phyloP scores from a whole-genome alignment of 2,329 filamentous ascomycete genomes.

The Seiridium unicorne region DNA sequence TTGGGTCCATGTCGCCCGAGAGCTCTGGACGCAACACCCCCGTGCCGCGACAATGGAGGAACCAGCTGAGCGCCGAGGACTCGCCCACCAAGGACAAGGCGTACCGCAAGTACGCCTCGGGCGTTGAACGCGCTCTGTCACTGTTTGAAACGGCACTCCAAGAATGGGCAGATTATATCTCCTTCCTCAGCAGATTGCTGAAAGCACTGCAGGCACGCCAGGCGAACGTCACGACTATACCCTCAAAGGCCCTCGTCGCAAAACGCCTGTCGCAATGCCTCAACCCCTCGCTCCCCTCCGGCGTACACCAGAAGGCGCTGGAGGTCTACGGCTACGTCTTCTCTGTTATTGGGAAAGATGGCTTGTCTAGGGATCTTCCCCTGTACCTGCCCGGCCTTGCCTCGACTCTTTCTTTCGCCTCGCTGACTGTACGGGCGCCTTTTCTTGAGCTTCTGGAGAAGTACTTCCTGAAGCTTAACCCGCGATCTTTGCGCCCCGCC shows the following conservation, averaged over 20 bases:
- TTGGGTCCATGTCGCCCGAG: conserved; percentile 69
- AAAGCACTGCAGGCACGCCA: conserved; percentile 92
- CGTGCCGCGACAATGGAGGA: conserved; percentile 72
- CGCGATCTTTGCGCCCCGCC: conserved; percentile 74
- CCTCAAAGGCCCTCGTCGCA: conserved; percentile 78
- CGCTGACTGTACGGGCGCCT: conserved; percentile 81
- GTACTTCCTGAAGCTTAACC: conserved; percentile 71
- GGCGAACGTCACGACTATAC: conserved; percentile 67
- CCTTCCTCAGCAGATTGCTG: conserved; percentile 84
- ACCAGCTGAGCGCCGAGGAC: conserved; percentile 66
- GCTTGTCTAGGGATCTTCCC: conserved; percentile 76
- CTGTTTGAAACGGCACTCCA: conserved; percentile 91
- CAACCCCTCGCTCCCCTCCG: conserved; percentile 88
- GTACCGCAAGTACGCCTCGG: conserved; percentile 86
- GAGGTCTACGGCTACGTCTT: conserved; percentile 94
- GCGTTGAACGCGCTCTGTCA: conserved; percentile 81
- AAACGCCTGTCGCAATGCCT: conserved; percentile 94
- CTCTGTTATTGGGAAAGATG: conserved; percentile 76
- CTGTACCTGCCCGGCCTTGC: conserved; percentile 89
- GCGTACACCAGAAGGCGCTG: conserved; percentile 94
- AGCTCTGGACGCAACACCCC: conserved; percentile 82
- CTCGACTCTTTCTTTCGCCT: conserved; percentile 89
- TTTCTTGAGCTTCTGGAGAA: conserved; percentile 83
- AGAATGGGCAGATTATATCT: conserved; percentile 99
- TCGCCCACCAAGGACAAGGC: conserved; percentile 59